phyloP scores from a whole-genome alignment of 352 stramenopile genomes.

The Phytopythium cucurbitacearum region DNA sequence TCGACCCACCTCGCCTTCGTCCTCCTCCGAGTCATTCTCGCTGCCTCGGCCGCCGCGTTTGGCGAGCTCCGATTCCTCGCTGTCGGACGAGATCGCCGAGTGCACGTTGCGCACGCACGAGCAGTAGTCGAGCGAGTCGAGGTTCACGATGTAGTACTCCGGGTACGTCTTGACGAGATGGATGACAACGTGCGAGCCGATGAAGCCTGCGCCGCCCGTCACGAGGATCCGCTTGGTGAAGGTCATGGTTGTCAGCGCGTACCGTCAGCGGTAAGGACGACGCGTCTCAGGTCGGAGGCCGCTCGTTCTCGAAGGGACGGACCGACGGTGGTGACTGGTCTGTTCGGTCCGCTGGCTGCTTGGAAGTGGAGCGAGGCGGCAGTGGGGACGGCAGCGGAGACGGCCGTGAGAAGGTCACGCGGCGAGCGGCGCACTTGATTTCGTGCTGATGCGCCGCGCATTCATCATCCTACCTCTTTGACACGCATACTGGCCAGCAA shows the following conservation, averaged over 20 bases:
- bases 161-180: conserved; percentile 96
- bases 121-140: conserved; percentile 90
- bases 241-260: neutral
- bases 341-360: too few species aligned
- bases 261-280: too few species aligned
- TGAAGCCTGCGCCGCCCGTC: conserved; percentile 96
- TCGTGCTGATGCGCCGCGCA: neutral
- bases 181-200: conserved; percentile 96
- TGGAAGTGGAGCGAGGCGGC: neutral
- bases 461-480: conserved; percentile 1
- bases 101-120: conserved; percentile 69
- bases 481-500: neutral
- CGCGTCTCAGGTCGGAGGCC: too few species aligned
- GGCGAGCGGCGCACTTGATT: neutral
- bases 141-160: conserved; percentile 96
- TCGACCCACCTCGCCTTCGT: conserved; percentile 29
- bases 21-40: conserved; percentile 22
- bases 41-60: conserved; percentile 3
- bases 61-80: neutral
- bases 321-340: too few species aligned
- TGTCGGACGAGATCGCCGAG: conserved; percentile 32
- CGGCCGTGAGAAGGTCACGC: too few species aligned
- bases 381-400: neutral
- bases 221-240: conserved; percentile 94
- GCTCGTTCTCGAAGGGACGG: too few species aligned